Evolutionary conservation across 1,139 yeast genomes (phyloP).

Genomic region (Hyphopichia buzzinii): DNA sequence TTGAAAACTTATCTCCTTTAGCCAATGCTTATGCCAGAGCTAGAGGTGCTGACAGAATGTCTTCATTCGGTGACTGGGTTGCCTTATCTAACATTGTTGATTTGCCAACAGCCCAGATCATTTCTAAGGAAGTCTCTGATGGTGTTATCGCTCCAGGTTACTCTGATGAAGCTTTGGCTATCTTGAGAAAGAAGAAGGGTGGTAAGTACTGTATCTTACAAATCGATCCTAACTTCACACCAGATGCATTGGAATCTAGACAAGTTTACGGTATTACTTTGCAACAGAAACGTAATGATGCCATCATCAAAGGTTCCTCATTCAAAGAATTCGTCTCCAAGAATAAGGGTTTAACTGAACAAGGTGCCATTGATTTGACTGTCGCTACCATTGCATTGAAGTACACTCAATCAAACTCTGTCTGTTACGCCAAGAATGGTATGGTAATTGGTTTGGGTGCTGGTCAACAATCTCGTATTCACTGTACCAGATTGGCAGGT

Average conservation of each 20-base stretch:
- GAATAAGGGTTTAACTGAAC: conserved; percentile 84
- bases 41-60: conserved; percentile 99
- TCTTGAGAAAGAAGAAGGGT: conserved; percentile 87
- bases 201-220: conserved; percentile 96
- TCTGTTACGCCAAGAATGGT: conserved; percentile 97
- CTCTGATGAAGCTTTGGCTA: conserved; percentile 85
- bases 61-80: conserved; percentile 97
- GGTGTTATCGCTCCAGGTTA: conserved; percentile 99
- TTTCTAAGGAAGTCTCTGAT: conserved; percentile 95
- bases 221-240: conserved; percentile 91
- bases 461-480: conserved; percentile 98
- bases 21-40: conserved; percentile 99
- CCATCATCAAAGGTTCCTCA: conserved; percentile 80
- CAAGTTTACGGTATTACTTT: conserved; percentile 94
- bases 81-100: conserved; percentile 96
- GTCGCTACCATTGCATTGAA: conserved; percentile 97
- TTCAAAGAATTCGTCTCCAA: conserved; percentile 89
- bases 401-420: conserved; percentile 97
- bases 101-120: conserved; percentile 93
- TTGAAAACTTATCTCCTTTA: conserved; percentile 91
- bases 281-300: conserved; percentile 97
- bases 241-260: conserved; percentile 80
- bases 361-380: conserved; percentile 87
- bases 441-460: conserved; percentile 99
- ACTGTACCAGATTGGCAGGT: conserved; percentile 98